Evolutionary conservation across 2,329 filamentous ascomycete genomes (phyloP), one percentile per base, ranked within the genome.

Genomic region (Phoma sp.): DNA sequence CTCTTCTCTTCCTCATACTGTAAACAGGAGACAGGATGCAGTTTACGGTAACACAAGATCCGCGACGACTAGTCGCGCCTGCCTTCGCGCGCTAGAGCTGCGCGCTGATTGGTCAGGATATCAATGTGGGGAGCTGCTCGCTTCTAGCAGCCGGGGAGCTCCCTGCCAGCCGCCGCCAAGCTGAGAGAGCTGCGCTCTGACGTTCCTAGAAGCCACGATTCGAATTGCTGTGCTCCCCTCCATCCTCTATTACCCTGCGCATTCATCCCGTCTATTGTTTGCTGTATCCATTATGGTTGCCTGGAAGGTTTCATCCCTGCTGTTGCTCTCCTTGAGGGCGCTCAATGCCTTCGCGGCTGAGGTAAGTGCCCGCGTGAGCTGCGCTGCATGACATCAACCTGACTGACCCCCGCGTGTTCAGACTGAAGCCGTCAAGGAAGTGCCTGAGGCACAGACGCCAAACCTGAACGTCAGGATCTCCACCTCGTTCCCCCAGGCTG

Each of bases 301-400:
- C 72, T 82, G 90, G 77, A 88, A 86, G 78, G 82, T 89, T 69
- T 85, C 89, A 66, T 82, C 88, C 55, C 79, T 93, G 68, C 87
- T 88, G 66, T 78, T 93, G 59, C 80, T 91, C 76, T 88, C 89
- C 58, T 79, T 90, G 67, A 84, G 86, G 74, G 83, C 87, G 64
- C 79, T 89, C 62, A 82, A 85, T 73, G 86, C 83, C 67, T 81
- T 85, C 66, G 86, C 86, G 69, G 80, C 78, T 55, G 80, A 81
- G 68, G 84, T 89, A 80, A 72, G 86, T 81, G 62, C 56, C 57
- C 61, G 42, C 48, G 50, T 37, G 50, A 36, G 38, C 56, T 53
- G 59, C 59, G 65, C 64, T 62, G 69, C 73, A 70, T 70, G 65
- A 72, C 67, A 71, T 71, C 65, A 71, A 64, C 55, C 48, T 18